Conservation (phyloP, 139 green algal genomes). For the Trebouxia sp. region DNA sequence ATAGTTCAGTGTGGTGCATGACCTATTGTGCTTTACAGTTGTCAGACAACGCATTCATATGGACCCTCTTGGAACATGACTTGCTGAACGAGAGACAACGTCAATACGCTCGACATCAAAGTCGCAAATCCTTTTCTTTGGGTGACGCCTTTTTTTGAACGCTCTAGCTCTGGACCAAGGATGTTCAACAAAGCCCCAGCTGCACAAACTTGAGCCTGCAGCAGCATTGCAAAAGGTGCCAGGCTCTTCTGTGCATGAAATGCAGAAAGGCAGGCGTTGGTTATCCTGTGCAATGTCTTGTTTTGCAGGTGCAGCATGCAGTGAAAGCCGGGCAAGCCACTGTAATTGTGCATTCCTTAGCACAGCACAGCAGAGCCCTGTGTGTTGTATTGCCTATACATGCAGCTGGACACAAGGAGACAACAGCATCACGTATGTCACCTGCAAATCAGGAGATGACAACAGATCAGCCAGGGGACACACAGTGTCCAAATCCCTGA, state of each 20-base stretch:
- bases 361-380: neutral
- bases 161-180: slow-evolving; percentile 19
- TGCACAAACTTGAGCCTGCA: slow-evolving; percentile 22
- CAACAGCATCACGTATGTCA: neutral
- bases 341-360: neutral
- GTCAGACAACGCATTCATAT: neutral
- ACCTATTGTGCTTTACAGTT: neutral
- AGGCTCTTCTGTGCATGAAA: neutral
- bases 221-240: no score
- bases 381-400: neutral
- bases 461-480: slow-evolving; percentile 56
- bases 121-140: slow-evolving; percentile 2
- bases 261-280: no score
- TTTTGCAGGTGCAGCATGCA: no score
- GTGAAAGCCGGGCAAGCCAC: neutral
- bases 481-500: slow-evolving; percentile 54
- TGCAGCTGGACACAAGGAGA: neutral
- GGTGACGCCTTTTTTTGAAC: neutral
- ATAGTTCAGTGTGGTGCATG: no score
- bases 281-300: no score
- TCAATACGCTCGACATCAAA: neutral
- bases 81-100: neutral
- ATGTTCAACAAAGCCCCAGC: slow-evolving; percentile 27
- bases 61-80: neutral
- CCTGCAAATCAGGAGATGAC: slow-evolving; percentile 37